Percentiles rank a stretch among this genome's conserved stretches.
Conservation (phyloP, 1,284 basidiomycete genomes). For the Fomitopsis palustris region DNA sequence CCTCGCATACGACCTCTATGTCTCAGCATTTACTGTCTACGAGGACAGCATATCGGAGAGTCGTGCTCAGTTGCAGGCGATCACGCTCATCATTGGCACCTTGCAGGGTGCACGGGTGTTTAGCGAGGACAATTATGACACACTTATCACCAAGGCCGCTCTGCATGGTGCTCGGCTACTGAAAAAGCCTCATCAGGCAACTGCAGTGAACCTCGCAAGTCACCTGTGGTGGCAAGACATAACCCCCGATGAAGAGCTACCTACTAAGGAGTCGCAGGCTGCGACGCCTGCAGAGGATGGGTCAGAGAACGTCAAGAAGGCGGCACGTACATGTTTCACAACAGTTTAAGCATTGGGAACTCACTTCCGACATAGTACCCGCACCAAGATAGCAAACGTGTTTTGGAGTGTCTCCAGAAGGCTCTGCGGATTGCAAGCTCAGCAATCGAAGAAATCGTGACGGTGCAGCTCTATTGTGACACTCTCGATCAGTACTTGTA, state of each 20-base stretch:
- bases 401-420: slow-evolving; percentile 93
- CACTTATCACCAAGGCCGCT: slow-evolving; percentile 92
- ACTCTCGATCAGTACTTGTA: slow-evolving; percentile 92
- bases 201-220: slow-evolving; percentile 89
- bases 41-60: slow-evolving; percentile 94
- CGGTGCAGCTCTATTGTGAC: slow-evolving; percentile 90
- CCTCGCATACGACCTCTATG: slow-evolving; percentile 92
- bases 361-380: slow-evolving; percentile 55
- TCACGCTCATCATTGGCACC: slow-evolving; percentile 88
- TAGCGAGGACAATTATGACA: slow-evolving; percentile 90
- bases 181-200: slow-evolving; percentile 96
- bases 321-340: no score
- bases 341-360: neutral
- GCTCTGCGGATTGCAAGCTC: slow-evolving; percentile 90
- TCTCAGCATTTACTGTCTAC: slow-evolving; percentile 93
- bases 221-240: slow-evolving; percentile 96
- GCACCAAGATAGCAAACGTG: slow-evolving; percentile 91
- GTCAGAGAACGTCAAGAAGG: slow-evolving; percentile 44
- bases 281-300: slow-evolving; percentile 41
- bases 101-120: slow-evolving; percentile 85
- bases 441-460: slow-evolving; percentile 92
- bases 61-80: slow-evolving; percentile 88
- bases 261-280: slow-evolving; percentile 24
- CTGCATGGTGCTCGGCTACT: slow-evolving; percentile 90
- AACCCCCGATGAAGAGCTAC: slow-evolving; percentile 32